Evolutionary conservation across 2,329 filamentous ascomycete species (phyloP), one percentile per base, ranked within the genome.

Genomic region (Fusarium avenaceum): DNA sequence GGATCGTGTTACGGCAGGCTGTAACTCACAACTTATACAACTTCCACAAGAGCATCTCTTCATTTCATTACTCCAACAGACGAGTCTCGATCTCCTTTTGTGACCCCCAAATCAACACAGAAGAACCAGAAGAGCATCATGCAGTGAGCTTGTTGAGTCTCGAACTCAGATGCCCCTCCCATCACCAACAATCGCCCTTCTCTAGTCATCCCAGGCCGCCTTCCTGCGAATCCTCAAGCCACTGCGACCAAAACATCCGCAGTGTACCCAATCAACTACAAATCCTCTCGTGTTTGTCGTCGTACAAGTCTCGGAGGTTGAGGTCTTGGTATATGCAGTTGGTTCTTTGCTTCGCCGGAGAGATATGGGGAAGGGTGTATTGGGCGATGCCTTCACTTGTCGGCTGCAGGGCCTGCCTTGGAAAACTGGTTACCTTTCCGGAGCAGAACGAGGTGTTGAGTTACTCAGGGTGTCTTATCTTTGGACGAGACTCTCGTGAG

Each of bases 1-100:
- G 7, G 8, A 2, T 57, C 22, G 26, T 20, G 10, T 42, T 19
- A 17, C 38, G 7, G 15, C 26, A 20, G 52, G 17, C 17, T 17
- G 33, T 20, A 19, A 20, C 20, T 20, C 33, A 20, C 45, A 38
- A 59, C 35, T 64, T 64, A 65, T 64, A 65, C 24, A 53, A 40
- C 38, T 43, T 19, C 24, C 32, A 15, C 10, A 38, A 9, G 15
- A n/a, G 15, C 15, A 45, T 39, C 24, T 44, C 30, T 30, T n/a
- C 30, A 15, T 14, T 11, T 43, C 17, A 38, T 44, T 35, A n/a
- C n/a, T n/a, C 17, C 35, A 38, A 10, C 14, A 17, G 3, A 2
- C 8, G 8, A 9, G 28, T 44, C 35, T 47, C n/a, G 17, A 33
- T 26, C 14, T 9, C 7, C 30, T 24, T 33, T 13, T 19, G 9